Evolutionary conservation across 257 asterid species (phyloP).

Genomic region (Cruciata laevipes): DNA sequence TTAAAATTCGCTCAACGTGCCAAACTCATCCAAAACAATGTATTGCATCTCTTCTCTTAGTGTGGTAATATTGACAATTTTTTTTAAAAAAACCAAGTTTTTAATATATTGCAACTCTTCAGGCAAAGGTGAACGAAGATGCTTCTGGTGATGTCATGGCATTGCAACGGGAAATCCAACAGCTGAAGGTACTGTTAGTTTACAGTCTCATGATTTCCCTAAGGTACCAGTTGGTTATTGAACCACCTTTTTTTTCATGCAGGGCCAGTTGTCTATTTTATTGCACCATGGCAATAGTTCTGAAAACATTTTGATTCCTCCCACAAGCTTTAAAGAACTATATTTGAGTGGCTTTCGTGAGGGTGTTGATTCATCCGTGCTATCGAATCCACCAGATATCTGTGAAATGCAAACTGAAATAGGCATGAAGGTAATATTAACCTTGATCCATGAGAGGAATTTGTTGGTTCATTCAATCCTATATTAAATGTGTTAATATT

Average conservation of each 20-base stretch:
- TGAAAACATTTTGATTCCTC: slow-evolving; percentile 18
- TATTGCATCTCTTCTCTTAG: slow-evolving; percentile 14
- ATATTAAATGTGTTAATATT: neutral
- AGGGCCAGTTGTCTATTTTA: slow-evolving; percentile 73
- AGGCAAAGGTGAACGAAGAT: slow-evolving; percentile 63
- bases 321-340: slow-evolving; percentile 29
- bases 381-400: slow-evolving; percentile 24
- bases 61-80: neutral
- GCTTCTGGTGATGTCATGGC: slow-evolving; percentile 85
- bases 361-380: slow-evolving; percentile 29
- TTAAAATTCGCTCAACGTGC: slow-evolving; percentile 91
- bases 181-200: slow-evolving; percentile 49
- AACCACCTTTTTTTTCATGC: slow-evolving; percentile 23
- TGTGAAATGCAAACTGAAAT: slow-evolving; percentile 20
- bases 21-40: slow-evolving; percentile 72
- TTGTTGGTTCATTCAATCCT: neutral
- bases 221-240: slow-evolving; percentile 22
- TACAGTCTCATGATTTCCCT: neutral
- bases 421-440: slow-evolving; percentile 26
- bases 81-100: neutral
- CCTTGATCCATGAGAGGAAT: neutral
- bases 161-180: slow-evolving; percentile 64
- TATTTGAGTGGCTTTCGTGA: slow-evolving; percentile 29
- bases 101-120: slow-evolving; percentile 5
- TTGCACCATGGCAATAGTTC: slow-evolving; percentile 48